Evolutionary conservation across 1,284 basidiomycete species (phyloP), one percentile per base, ranked within the genome.

Genomic region (Rhodotorula sp.): DNA sequence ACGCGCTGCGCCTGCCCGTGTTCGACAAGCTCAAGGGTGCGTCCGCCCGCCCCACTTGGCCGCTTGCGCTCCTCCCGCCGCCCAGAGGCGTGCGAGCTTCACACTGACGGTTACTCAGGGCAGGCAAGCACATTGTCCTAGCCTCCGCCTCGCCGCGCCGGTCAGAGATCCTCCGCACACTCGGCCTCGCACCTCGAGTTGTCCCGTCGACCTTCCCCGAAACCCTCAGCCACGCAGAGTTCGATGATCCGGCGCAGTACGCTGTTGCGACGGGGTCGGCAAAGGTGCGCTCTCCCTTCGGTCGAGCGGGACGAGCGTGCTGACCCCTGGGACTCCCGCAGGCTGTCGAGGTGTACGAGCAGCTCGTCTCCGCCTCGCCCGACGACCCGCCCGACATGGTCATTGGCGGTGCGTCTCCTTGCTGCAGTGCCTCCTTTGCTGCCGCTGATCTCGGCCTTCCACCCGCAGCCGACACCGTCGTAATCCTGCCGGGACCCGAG

Each of bases 311-410:
- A 41, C 4, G 22, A 22, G 29, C 36, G 22, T 27, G 25, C 32
- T 50, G 59, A 22, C 39, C n/a, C 22, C 13, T n/a, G n/a, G n/a
- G 29, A 21, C 27, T 63, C 12, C 65, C 36, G 17, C 36, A 85
- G 84, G 94, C 91, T 0, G 87, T 94, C 15, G 91, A 96, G 79
- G 94, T 96, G n/a, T 97, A 97, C 79, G 88, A 92, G 81, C 85
- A 89, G 46, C 83, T 97, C 36, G 89, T 96, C 66, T 88, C 90
- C 65, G 84, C 88, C 67, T 82, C 91, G 75, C 91, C 91, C 15
- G 88, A 92, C 32, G 88, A 96, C 79, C 86, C 92, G 1, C 94
- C 95, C 6, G 95, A 98, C 82, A 86, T 98, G 36, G 94, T 98
- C 58, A 97, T 99, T 75, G 90, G 88, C 73, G 92, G 92, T 91